Evolutionary conservation across 2,329 filamentous ascomycete genomes (phyloP).

Genomic region (Calonectria montana): DNA sequence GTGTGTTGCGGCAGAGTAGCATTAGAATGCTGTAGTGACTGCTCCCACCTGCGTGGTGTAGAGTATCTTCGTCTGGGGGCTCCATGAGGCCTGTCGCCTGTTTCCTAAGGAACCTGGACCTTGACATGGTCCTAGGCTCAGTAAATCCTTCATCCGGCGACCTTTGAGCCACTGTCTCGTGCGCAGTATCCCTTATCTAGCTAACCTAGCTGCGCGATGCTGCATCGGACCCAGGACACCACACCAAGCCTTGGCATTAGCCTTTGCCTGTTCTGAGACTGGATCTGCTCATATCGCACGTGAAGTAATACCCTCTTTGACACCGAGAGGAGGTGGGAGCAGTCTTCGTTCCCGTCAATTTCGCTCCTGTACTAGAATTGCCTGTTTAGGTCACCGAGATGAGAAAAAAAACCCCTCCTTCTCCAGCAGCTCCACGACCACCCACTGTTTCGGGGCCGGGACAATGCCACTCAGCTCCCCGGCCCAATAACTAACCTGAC

Average conservation of each 20-base stretch:
- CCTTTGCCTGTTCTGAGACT: not conserved
- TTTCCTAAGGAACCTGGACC: not conserved
- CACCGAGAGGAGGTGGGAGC: constrained; percentile 33
- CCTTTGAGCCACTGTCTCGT: constrained; percentile 7
- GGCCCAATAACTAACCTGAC: constrained; percentile 24
- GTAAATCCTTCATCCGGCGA: constrained; percentile 18
- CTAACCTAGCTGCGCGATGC: not conserved
- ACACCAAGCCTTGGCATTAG: not conserved
- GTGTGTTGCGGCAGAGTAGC: not conserved
- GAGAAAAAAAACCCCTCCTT: not conserved
- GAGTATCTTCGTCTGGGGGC: constrained; percentile 4
- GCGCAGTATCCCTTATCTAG: constrained; percentile 2
- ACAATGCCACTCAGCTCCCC: constrained; percentile 2
- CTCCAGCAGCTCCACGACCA: constrained; percentile 24
- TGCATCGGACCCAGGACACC: not conserved
- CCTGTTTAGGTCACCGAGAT: constrained; percentile 42
- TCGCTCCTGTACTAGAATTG: constrained; percentile 20
- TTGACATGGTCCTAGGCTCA: not conserved
- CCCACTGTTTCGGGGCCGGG: constrained; percentile 10
- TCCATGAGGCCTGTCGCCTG: not conserved
- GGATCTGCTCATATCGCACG: constrained; percentile 29
- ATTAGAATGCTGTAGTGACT: not conserved
- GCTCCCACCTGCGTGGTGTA: not conserved
- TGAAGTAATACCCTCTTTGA: constrained; percentile 41
- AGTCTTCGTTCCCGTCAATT: not conserved